Evolutionary conservation across 148 eudicot species (phyloP), one percentile per base, ranked within the genome.

Genomic region (Rhododendron griersonianum): DNA sequence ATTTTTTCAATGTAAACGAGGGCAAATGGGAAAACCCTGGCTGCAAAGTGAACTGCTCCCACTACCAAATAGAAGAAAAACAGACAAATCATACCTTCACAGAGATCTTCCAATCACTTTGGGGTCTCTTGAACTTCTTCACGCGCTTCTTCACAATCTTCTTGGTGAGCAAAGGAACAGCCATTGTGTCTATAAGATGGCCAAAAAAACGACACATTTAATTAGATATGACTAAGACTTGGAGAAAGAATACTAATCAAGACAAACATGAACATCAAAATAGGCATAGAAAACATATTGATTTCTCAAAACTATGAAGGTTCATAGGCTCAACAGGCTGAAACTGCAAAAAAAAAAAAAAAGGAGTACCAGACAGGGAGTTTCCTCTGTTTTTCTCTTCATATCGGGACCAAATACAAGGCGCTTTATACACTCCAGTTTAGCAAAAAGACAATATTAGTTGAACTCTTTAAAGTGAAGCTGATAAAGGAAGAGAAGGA

Each of bases 91-190:
- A 71, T 63, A 92, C 93, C 92, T 92, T 92, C 37, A 92, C 91
- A 33, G 89, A 87, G 37, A 90, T 87, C 85, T 81, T 86, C 53
- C 94, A 80, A 48, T 91, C 94, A 61, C 92, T 88, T 57, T 90
- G 91, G 30, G 92, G 89, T 84, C 92, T 91, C 90, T 88, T 92
- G 87, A 92, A 92, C 88, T 87, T 86, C 90, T 88, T 91, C 45
- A 87, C 92, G 2, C 94, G 84, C 90, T 92, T 92, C 93, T 92
- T 92, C 59, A 92, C 89, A 63, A 92, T 90, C 92, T 90, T 92
- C 91, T 92, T 92, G 83, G 81, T 82, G 10, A 91, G 84, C 87
- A 89, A 80, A 48, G 94, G 94, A 28, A 89, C 91, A 44, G 94
- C 94, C 94, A 92, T 91, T 55, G 79, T 51, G 73, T 82, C 84